A percentile compares a stretch with the other conserved stretches of the same genome.
Conservation (phyloP, 129 eudicot species). For the Chrysanthemum seticuspe region DNA sequence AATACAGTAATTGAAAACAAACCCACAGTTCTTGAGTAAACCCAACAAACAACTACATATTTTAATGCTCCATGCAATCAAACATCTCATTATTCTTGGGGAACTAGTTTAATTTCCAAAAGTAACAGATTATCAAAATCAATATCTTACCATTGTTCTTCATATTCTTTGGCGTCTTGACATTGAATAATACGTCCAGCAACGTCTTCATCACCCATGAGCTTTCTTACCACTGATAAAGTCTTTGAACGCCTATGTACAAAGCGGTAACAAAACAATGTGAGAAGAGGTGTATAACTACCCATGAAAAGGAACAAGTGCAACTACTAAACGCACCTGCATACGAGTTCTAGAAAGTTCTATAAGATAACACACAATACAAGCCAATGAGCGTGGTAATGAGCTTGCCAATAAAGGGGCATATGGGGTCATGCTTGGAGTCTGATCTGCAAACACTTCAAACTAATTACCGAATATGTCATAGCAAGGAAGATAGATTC, state of each 20-base stretch:
- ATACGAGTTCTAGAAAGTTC: constrained; percentile 96
- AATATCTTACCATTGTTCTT: constrained; percentile 49
- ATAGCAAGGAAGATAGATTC: constrained; percentile 89
- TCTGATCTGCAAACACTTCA: constrained; percentile 63
- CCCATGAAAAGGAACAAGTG: background rate
- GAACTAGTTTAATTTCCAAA: too few species aligned
- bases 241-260: constrained; percentile 76
- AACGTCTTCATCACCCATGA: constrained; percentile 82
- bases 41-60: too few species aligned
- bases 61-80: too few species aligned
- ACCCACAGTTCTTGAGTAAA: too few species aligned
- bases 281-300: too few species aligned
- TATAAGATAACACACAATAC: constrained; percentile 88
- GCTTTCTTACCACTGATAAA: constrained; percentile 59
- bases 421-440: constrained; percentile 72
- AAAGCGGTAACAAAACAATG: background rate
- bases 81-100: too few species aligned
- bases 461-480: constrained; percentile 74
- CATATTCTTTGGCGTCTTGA: constrained; percentile 54
- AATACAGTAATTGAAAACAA: too few species aligned
- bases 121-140: too few species aligned
- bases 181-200: constrained; percentile 55
- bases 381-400: constrained; percentile 87
- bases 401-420: constrained; percentile 91
- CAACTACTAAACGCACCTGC: constrained; percentile 61